Percentiles rank a stretch among this genome's conserved stretches.
These are phyloP conservation scores for Schwanniomyces yamadae DNA, from an alignment of 805 yeast species.

Conservation along the genomic window DNA sequence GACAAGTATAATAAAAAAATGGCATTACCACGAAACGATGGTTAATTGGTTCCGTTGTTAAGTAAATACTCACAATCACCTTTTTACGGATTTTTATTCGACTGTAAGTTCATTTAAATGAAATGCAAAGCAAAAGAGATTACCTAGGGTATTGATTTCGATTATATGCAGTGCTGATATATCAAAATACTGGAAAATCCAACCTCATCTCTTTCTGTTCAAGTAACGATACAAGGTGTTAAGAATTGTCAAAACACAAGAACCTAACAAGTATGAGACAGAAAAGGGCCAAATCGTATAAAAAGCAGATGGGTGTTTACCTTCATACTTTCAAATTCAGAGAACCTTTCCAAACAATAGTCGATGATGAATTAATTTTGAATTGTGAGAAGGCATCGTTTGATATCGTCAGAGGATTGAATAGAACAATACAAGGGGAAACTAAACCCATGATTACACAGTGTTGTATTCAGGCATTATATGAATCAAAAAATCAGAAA, in stretches of 20 bases:
- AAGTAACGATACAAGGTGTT: not conserved
- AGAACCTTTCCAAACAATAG: constrained; percentile 87
- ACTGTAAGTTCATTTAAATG: too few relatives aligned
- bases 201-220: too few relatives aligned
- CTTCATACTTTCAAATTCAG: constrained; percentile 86
- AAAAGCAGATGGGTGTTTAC: constrained; percentile 87
- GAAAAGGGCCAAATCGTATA: constrained; percentile 90
- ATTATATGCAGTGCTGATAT: too few relatives aligned
- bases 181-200: too few relatives aligned
- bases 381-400: constrained; percentile 66
- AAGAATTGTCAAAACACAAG: not conserved
- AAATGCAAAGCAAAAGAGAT: too few relatives aligned
- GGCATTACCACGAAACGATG: too few relatives aligned
- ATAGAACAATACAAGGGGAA: constrained; percentile 80
- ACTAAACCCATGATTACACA: constrained; percentile 91
- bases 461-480: constrained; percentile 87
- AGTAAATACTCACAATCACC: too few relatives aligned
- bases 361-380: constrained; percentile 76
- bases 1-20: too few relatives aligned
- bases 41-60: too few relatives aligned
- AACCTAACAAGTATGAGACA: constrained; percentile 80
- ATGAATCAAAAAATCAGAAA: constrained; percentile 64
- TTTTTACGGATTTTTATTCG: too few relatives aligned
- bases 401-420: constrained; percentile 78
- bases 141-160: too few relatives aligned